phyloP scores from a whole-genome alignment of 768 basidiomycete species.

The Rhodotorula sphaerocarpa region DNA sequence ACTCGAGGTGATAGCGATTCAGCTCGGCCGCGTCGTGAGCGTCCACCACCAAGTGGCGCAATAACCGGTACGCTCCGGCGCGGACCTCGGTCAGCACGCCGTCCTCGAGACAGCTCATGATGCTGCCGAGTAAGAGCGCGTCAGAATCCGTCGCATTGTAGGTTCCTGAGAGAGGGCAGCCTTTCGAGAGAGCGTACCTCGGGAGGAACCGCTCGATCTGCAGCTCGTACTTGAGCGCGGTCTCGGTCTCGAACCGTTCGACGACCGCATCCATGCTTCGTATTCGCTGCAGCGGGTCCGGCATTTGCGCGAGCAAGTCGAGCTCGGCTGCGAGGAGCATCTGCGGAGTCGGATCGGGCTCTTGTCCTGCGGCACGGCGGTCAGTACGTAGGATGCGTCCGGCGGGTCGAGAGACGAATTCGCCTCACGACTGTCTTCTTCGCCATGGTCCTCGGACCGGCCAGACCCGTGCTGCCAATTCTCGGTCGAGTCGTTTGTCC shows the following conservation, averaged over 20 bases:
- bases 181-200: slow-evolving; percentile 66
- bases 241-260: slow-evolving; percentile 57
- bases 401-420: too few species aligned
- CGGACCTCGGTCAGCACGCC: slow-evolving; percentile 62
- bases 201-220: slow-evolving; percentile 61
- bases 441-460: too few species aligned
- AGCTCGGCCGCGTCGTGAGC: slow-evolving; percentile 60
- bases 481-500: too few species aligned
- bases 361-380: too few species aligned
- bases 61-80: slow-evolving; percentile 70
- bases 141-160: neutral
- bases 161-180: too few species aligned
- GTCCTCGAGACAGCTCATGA: slow-evolving; percentile 72
- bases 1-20: slow-evolving; percentile 62
- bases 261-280: slow-evolving; percentile 47
- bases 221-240: slow-evolving; percentile 69
- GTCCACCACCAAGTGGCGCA: slow-evolving; percentile 71
- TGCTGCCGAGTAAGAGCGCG: slow-evolving; percentile 48
- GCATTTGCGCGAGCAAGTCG: too few species aligned
- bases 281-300: slow-evolving; percentile 1
- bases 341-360: too few species aligned
- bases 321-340: too few species aligned
- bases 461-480: too few species aligned
- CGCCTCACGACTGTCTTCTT: too few species aligned
- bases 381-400: too few species aligned